Evolutionary conservation across 1,139 yeast genomes (phyloP).

Genomic region (Oligophagozyma castellii): DNA sequence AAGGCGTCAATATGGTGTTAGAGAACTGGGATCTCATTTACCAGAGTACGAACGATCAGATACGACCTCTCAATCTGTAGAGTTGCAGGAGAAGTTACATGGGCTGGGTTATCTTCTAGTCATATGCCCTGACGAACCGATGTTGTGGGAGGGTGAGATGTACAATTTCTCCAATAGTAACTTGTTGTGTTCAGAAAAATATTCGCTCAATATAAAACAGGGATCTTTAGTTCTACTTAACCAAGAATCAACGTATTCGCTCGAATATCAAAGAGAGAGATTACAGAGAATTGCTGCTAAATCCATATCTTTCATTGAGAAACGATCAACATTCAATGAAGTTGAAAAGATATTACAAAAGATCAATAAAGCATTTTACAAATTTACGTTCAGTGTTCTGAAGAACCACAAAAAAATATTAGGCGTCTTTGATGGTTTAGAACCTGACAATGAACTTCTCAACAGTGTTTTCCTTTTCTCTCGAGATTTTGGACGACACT

Average conservation of each 20-base stretch:
- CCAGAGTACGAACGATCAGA: neutral
- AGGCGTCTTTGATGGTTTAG: constrained; percentile 32
- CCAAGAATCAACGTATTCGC: constrained; percentile 38
- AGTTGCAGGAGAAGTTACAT: neutral
- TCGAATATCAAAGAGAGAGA: constrained; percentile 28
- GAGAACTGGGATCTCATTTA: neutral
- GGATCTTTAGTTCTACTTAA: constrained; percentile 63
- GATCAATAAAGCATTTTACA: constrained; percentile 51
- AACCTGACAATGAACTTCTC: constrained; percentile 58
- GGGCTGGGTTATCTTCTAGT: constrained; percentile 48
- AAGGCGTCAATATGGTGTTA: neutral
- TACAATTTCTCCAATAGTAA: constrained; percentile 30
- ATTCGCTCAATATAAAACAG: constrained; percentile 32
- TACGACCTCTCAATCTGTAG: neutral
- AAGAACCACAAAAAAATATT: constrained; percentile 46
- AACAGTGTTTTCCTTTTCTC: constrained; percentile 67
- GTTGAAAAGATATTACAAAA: constrained; percentile 62
- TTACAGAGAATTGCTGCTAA: constrained; percentile 42
- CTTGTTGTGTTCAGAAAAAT: constrained; percentile 11
- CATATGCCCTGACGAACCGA: constrained; percentile 66
- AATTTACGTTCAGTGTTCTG: constrained; percentile 51
- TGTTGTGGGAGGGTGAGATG: constrained; percentile 79
- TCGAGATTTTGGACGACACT: constrained; percentile 66
- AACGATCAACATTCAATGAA: constrained; percentile 53
- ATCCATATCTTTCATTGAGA: constrained; percentile 37